These are phyloP conservation scores for Penicillium taxi DNA, from an alignment of 495 filamentous ascomycete genomes.

Conservation along the genomic window DNA sequence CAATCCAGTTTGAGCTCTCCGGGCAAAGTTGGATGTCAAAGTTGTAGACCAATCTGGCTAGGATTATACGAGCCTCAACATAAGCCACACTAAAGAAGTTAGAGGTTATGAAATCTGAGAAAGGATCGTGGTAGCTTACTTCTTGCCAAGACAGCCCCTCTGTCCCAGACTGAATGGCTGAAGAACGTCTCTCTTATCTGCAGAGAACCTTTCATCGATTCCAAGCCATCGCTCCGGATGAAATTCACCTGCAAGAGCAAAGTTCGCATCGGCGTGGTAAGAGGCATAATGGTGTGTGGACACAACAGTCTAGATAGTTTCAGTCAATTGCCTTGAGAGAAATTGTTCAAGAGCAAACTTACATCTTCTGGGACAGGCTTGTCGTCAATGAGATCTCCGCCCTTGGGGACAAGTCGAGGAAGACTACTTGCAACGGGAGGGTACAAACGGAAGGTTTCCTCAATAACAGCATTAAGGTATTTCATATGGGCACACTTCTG, in stretches of 20 bases:
- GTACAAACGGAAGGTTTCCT: slow-evolving; percentile 3
- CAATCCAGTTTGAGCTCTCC: slow-evolving; percentile 2
- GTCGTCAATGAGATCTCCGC: background rate
- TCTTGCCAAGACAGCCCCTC: slow-evolving; percentile 2
- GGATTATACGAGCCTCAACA: slow-evolving; percentile 44
- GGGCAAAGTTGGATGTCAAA: slow-evolving; percentile 30
- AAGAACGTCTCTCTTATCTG: slow-evolving; percentile 1
- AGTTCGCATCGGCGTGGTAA: slow-evolving; percentile 2
- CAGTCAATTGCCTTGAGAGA: no score
- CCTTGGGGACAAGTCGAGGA: background rate
- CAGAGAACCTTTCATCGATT: background rate
- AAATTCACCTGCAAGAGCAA: background rate
- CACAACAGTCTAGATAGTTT: background rate
- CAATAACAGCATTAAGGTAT: slow-evolving; percentile 4
- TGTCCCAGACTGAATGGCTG: slow-evolving; percentile 5
- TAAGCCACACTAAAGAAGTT: slow-evolving; percentile 27
- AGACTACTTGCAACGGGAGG: slow-evolving; percentile 1
- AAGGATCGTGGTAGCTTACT: slow-evolving; percentile 1
- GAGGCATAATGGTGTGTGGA: slow-evolving; percentile 2
- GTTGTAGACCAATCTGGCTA: slow-evolving; percentile 43
- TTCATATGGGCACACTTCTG: background rate
- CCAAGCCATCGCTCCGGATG: slow-evolving; percentile 4
- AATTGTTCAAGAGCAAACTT: background rate
- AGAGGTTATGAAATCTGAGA: background rate
- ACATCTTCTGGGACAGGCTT: slow-evolving; percentile 1